Evolutionary conservation across 306 rosid species (phyloP).

Genomic region (Chamaecrista fasciculata): DNA sequence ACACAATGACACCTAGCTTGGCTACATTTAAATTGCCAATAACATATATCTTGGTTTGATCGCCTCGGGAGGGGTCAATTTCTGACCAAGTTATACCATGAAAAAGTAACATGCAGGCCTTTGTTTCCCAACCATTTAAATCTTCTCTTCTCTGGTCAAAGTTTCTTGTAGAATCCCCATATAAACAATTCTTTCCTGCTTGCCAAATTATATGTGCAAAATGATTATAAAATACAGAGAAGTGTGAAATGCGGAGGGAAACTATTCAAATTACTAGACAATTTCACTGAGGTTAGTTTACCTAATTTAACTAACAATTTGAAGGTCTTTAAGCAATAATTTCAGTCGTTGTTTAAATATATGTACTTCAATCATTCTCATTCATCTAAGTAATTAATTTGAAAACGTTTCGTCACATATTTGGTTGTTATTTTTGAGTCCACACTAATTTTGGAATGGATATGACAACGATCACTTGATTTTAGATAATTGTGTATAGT

Average conservation of each 20-base stretch:
- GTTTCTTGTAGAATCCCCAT: slow-evolving; percentile 40
- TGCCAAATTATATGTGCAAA: no score
- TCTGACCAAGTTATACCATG: slow-evolving; percentile 29
- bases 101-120: neutral
- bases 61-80: slow-evolving; percentile 34
- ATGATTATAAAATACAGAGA: neutral
- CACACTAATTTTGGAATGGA: neutral
- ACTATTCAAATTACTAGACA: slow-evolving; percentile 11
- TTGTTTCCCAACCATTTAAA: slow-evolving; percentile 9
- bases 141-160: slow-evolving; percentile 35
- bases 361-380: neutral
- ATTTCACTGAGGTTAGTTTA: neutral
- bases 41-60: slow-evolving; percentile 29
- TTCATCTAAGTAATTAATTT: neutral
- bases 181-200: slow-evolving; percentile 14
- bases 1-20: neutral
- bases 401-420: neutral
- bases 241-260: slow-evolving; percentile 4
- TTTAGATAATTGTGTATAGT: neutral
- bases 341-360: neutral
- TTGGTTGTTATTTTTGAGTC: neutral
- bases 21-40: neutral
- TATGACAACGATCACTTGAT: neutral
- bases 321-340: neutral
- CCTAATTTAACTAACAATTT: neutral